Evolutionary conservation across 768 basidiomycete genomes (phyloP).

Genomic region (Naganishia kalamii): DNA sequence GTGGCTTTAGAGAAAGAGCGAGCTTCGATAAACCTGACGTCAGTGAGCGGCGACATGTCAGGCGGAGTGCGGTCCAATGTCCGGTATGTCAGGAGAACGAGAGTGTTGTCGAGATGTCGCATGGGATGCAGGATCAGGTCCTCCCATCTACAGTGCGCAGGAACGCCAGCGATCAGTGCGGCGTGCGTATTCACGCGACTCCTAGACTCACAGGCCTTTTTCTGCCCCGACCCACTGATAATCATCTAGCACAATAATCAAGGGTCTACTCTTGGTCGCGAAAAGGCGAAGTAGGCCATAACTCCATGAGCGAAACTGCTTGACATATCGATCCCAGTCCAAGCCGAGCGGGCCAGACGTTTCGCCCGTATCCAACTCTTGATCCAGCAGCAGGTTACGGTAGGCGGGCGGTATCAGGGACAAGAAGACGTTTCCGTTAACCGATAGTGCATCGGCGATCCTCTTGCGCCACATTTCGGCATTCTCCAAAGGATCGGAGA

Average conservation of each 20-base stretch:
- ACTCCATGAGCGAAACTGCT: slow-evolving; percentile 18
- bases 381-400: slow-evolving; percentile 23
- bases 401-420: slow-evolving; percentile 27
- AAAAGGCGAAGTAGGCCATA: slow-evolving; percentile 30
- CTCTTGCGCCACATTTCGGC: slow-evolving; percentile 26
- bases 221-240: slow-evolving; percentile 32
- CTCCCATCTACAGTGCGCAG: background rate
- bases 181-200: background rate
- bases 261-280: slow-evolving; percentile 25
- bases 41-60: slow-evolving; percentile 3
- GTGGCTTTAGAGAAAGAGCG: slow-evolving; percentile 3
- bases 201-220: background rate
- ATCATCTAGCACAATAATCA: slow-evolving; percentile 36
- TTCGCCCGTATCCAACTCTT: slow-evolving; percentile 4
- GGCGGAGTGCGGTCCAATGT: slow-evolving; percentile 14
- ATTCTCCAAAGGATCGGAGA: slow-evolving; percentile 39
- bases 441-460: slow-evolving; percentile 29
- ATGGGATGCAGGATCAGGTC: slow-evolving; percentile 13
- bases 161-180: background rate
- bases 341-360: background rate
- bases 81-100: slow-evolving; percentile 30
- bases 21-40: background rate
- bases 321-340: slow-evolving; percentile 21
- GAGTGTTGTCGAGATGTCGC: slow-evolving; percentile 24
- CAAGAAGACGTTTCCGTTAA: slow-evolving; percentile 31